phyloP scores from a whole-genome alignment of 352 stramenopile genomes.

The Elongisporangium prolatum region DNA sequence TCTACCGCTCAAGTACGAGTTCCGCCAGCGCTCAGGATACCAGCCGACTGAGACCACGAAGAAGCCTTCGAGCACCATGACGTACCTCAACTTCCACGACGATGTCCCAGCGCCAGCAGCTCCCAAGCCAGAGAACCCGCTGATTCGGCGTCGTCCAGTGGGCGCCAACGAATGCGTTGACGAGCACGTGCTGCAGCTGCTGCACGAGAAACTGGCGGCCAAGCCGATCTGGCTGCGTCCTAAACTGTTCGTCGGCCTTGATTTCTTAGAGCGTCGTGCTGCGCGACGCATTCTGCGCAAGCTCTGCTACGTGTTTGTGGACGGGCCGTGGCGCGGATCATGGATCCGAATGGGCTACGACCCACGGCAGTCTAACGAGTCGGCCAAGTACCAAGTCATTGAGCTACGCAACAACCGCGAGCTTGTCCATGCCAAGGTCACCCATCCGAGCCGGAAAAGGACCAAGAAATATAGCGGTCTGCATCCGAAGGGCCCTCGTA shows the following conservation, averaged over 20 bases:
- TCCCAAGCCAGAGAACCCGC: constrained; percentile 42
- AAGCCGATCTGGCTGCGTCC: constrained; percentile 76
- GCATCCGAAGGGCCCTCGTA: constrained; percentile 58
- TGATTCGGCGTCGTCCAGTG: constrained; percentile 40
- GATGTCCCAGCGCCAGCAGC: constrained; percentile 40
- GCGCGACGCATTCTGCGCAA: constrained; percentile 56
- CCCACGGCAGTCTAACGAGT: constrained; percentile 33
- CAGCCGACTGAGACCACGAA: constrained; percentile 50
- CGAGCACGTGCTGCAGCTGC: constrained; percentile 48
- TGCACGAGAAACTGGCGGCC: constrained; percentile 49
- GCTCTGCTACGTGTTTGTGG: constrained; percentile 82
- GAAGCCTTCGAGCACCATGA: constrained; percentile 70
- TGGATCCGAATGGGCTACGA: constrained; percentile 85
- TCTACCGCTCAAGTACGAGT: constrained; percentile 80
- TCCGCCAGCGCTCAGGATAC: constrained; percentile 71
- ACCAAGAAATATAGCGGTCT: constrained; percentile 61
- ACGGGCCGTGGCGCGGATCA: constrained; percentile 74
- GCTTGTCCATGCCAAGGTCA: constrained; percentile 77
- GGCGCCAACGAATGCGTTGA: constrained; percentile 58
- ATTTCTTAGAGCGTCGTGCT: constrained; percentile 54
- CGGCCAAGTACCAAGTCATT: constrained; percentile 67
- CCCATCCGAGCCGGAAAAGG: constrained; percentile 55
- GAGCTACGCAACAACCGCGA: constrained; percentile 79
- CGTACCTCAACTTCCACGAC: constrained; percentile 79
- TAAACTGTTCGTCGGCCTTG: constrained; percentile 61